Conservation (phyloP, 257 asterid genomes). For the Fraxinus anomala region DNA sequence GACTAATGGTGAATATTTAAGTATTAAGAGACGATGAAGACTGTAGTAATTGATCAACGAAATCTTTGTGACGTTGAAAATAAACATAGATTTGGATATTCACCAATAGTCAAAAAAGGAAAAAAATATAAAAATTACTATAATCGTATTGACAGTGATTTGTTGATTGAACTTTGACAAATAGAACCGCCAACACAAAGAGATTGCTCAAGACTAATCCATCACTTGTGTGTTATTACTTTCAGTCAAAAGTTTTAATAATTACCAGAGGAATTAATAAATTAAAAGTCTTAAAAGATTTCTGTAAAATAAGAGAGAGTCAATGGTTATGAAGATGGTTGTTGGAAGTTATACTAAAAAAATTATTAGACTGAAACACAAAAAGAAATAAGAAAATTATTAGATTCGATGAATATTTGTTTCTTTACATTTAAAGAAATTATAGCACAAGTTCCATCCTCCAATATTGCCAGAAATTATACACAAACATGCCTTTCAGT, state of each 20-base stretch:
- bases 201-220: slow-evolving; percentile 1
- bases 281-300: neutral
- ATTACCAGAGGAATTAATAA: neutral
- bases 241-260: neutral
- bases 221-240: neutral
- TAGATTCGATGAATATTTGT: too few relatives aligned
- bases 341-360: neutral
- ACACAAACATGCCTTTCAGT: neutral
- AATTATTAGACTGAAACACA: too few relatives aligned
- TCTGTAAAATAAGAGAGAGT: neutral
- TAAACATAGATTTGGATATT: neutral
- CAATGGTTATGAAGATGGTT: neutral
- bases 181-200: slow-evolving; percentile 12
- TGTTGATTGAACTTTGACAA: neutral
- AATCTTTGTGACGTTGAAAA: neutral
- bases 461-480: too few relatives aligned
- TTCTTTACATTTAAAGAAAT: too few relatives aligned
- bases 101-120: neutral
- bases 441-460: too few relatives aligned
- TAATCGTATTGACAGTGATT: neutral
- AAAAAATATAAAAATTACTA: too few relatives aligned
- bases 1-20: too few relatives aligned
- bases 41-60: neutral
- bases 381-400: too few relatives aligned
- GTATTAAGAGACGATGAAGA: neutral